Base-by-base conservation (phyloP, 2,329 filamentous ascomycete species). In the Aspergillus latus region DNA sequence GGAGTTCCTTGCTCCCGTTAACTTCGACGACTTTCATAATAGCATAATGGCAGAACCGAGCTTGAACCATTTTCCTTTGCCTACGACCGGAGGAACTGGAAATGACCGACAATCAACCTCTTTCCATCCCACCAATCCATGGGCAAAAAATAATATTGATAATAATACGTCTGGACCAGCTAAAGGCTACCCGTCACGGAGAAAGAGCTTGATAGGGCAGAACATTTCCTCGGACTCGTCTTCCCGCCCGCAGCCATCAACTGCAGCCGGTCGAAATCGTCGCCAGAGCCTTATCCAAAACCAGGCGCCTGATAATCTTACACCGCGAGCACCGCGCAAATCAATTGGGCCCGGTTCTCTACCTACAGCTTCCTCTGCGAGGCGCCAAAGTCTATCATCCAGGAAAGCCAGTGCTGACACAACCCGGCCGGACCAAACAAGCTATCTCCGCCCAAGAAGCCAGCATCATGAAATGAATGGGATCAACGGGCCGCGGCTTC, bases 1-100 rank as follows among this genome's bases (percentile, higher is more conserved):
- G 75, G 90, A 95, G 65, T 97, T 97, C 73, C 82, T 96, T 52
- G 89, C 92, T 48, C 89, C 91, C 26, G 90, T 96, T 73, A 97
- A 87, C 78, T 97, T 97, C 75, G 93, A 99, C 81, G 93, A 97
- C 74, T 88, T 97, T 57, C 93, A 97, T 70, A 91, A 89, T 70
- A 95, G 90, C 74, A 88, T 96, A 67, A 85, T 90, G 71, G 87
- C 88, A 73, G 89, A 92, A 63, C 89, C 92, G 68, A 86, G 85
- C 71, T 78, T 94, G 68, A 88, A 85, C 67, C 83, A 88, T 67
- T 90, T 89, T 69, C 86, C 88, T 54, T 81, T 84, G 54, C 84
- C 87, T 8, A 71, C 73, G 80, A 64, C 76, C 80, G 64, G 80
- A 76, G 57, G 72, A 60, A 58, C 47, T 58, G 64, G 37, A 64